These are phyloP conservation scores for Mortierella sp. DNA, from an alignment of 371 early-diverging fungal genomes.

Conservation along the genomic window DNA sequence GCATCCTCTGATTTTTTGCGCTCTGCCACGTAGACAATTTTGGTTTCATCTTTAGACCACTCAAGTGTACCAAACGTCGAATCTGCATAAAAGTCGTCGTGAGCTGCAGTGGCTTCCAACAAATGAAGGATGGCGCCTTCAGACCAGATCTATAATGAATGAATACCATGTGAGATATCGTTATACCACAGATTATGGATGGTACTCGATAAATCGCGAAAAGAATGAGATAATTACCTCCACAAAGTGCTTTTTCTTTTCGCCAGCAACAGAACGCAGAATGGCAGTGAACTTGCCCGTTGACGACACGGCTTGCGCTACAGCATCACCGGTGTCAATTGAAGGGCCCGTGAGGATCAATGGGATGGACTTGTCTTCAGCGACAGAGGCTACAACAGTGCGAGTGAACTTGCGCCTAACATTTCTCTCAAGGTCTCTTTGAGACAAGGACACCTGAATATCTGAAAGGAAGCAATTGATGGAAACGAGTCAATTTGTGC, in stretches of 20 bases:
- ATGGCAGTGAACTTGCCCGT: conserved; percentile 34
- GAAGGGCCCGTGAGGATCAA: conserved; percentile 49
- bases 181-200: not conserved
- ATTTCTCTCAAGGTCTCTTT: conserved; percentile 65
- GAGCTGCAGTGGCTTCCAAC: conserved; percentile 67
- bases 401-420: conserved; percentile 56
- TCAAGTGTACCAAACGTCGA: conserved; percentile 72
- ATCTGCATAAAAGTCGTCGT: conserved; percentile 75
- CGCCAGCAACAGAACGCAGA: conserved; percentile 46
- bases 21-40: conserved; percentile 74
- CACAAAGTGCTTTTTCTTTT: conserved; percentile 60
- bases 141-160: conserved; percentile 60
- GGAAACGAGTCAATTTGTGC: not conserved
- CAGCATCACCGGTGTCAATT: conserved; percentile 37
- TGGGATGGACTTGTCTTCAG: conserved; percentile 24
- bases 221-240: conserved; percentile 43
- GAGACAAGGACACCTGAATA: conserved; percentile 54
- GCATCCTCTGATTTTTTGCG: conserved; percentile 57
- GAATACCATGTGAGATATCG: not conserved
- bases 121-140: conserved; percentile 56
- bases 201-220: not conserved
- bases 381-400: conserved; percentile 41
- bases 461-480: conserved; percentile 6
- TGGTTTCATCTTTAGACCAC: conserved; percentile 66
- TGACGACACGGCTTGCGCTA: conserved; percentile 47